Base-by-base conservation (phyloP, 495 filamentous ascomycete species). In the Neurospora intermedia region DNA sequence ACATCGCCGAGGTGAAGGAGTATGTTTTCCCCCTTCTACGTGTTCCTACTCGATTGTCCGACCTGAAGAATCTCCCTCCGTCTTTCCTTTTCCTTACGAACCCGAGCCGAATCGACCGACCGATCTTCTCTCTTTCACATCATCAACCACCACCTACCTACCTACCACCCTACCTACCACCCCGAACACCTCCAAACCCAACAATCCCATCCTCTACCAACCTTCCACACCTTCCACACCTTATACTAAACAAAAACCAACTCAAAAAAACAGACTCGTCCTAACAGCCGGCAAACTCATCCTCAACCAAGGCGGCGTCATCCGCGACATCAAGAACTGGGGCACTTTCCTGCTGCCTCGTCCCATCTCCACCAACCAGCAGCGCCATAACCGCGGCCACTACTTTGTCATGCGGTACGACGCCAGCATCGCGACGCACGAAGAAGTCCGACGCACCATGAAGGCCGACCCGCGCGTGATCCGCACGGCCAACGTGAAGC, bases 351-450 rank as follows among this genome's bases (percentile, higher is more conserved):
- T 89, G 13, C 89, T 99, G 18, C 96, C 96, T 41, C 90, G 88
- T 75, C 84, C 89, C 74, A 87, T 88, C 71, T 90, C 86, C 75
- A 89, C 89, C 79, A 91, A 95, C 82, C 93, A 97, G 83, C 88
- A 90, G 72, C 87, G 87, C 72, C 91, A 98, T 85, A 88, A 88
- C 71, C 86, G 87, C 43, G 96, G 96, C 42, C 94, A 98, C 82
- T 97, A 98, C 86, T 99, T 99, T 85, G 90, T 97, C 79, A 93
- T 99, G 93, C 93, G 96, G 74, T 99, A 96, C 84, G 96, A 99
- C 81, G 78, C 90, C 42, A 89, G 88, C 59, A 87, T 88, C 31
- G 74, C 82, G 48, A 91, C 91, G 16, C 95, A 98, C 83, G 81
- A 89, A 59, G 86, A 87, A 59, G 87, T 98, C 6, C 86, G 89